Conservation (phyloP, 2,329 filamentous ascomycete genomes). For the Phialophora expanda region DNA sequence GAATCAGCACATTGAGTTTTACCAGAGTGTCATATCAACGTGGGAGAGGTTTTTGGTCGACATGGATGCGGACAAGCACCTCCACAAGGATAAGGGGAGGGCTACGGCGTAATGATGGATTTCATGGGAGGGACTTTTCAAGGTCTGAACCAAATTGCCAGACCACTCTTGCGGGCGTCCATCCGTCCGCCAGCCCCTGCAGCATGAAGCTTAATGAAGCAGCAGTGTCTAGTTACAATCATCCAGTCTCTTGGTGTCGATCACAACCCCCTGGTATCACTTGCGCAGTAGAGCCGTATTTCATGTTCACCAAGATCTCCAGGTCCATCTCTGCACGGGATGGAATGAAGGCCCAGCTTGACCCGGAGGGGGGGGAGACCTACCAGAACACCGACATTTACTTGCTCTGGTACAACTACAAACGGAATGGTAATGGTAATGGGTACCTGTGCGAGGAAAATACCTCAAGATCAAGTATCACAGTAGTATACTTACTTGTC, state of each 20-base stretch:
- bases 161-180: not conserved
- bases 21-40: slow-evolving; percentile 74
- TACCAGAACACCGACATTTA: no score
- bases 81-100: slow-evolving; percentile 36
- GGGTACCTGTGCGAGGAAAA: no score
- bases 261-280: not conserved
- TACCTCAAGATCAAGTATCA: no score
- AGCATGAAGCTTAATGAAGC: not conserved
- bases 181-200: not conserved
- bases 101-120: slow-evolving; percentile 22
- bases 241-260: not conserved
- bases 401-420: no score
- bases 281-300: not conserved
- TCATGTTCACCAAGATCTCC: not conserved
- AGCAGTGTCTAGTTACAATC: not conserved
- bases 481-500: no score
- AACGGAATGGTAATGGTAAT: no score
- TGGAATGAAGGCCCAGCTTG: no score
- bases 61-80: slow-evolving; percentile 70
- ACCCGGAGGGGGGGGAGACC: no score
- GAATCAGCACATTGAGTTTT: slow-evolving; percentile 85
- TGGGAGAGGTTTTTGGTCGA: slow-evolving; percentile 92
- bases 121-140: not conserved
- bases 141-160: not conserved
- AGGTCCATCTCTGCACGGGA: not conserved